Percentiles rank a stretch among this genome's conserved stretches.
phyloP scores from a whole-genome alignment of 768 basidiomycete species.

The Naganishia friedmannii region DNA sequence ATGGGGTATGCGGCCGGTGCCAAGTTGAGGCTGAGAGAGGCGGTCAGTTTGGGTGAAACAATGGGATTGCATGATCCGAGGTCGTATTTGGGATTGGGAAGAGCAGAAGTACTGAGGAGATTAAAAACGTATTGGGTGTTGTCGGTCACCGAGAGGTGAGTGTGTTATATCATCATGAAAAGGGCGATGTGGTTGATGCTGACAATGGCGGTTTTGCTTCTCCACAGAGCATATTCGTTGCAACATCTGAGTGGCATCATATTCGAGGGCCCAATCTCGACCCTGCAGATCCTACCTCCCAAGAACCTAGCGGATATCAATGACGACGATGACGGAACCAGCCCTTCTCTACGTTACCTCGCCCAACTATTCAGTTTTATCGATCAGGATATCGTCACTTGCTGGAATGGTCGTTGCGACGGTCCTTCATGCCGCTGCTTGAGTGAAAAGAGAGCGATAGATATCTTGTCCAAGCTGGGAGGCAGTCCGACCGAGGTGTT shows the following conservation, averaged over 20 bases:
- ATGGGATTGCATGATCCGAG: constrained; percentile 33
- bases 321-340: constrained; percentile 22
- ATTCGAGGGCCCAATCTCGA: constrained; percentile 29
- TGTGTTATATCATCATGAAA: background rate
- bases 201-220: background rate
- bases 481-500: constrained; percentile 34
- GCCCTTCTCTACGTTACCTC: constrained; percentile 33
- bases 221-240: constrained; percentile 38
- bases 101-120: constrained; percentile 32
- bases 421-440: constrained; percentile 30
- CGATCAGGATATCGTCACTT: constrained; percentile 38
- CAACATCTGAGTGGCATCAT: constrained; percentile 36
- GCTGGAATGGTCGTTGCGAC: constrained; percentile 41
- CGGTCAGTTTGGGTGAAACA: constrained; percentile 36
- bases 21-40: constrained; percentile 37
- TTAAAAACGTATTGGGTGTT: constrained; percentile 41
- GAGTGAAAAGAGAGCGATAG: constrained; percentile 11
- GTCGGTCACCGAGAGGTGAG: constrained; percentile 41
- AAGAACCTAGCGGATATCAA: constrained; percentile 8
- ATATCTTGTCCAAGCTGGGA: constrained; percentile 22
- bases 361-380: constrained; percentile 38
- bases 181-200: background rate
- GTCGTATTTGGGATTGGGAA: background rate
- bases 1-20: constrained; percentile 37
- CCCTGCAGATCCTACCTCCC: background rate